phyloP scores from a whole-genome alignment of 2,329 filamentous ascomycete genomes.

The Aspergillus caelatus region DNA sequence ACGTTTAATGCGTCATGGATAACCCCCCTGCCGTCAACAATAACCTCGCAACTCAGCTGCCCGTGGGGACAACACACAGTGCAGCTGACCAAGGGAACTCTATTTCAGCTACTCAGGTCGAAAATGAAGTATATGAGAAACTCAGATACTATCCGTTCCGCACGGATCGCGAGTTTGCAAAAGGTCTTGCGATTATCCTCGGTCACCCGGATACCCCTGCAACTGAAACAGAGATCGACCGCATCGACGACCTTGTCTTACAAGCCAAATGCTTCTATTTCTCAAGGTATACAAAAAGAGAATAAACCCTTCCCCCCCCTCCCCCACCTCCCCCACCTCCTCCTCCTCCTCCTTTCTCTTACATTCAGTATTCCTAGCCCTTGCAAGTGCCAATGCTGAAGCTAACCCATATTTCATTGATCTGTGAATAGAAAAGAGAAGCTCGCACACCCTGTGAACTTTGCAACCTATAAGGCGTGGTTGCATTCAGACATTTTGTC shows the following conservation, averaged over 20 bases:
- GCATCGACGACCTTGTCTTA: conserved; percentile 45
- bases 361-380: neutral
- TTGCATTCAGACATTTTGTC: conserved; percentile 32
- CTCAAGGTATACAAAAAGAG: conserved; percentile 39
- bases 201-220: conserved; percentile 43
- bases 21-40: neutral
- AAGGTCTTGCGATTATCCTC: conserved; percentile 51
- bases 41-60: neutral
- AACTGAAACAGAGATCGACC: conserved; percentile 41
- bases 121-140: conserved; percentile 30
- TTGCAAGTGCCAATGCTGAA: neutral
- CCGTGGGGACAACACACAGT: neutral
- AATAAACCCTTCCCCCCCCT: no score
- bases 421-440: conserved; percentile 39
- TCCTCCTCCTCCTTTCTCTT: no score
- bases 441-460: conserved; percentile 58
- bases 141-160: conserved; percentile 45
- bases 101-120: conserved; percentile 12
- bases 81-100: neutral
- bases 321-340: no score
- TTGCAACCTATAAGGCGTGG: conserved; percentile 69
- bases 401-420: neutral
- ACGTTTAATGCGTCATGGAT: neutral
- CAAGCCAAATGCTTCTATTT: conserved; percentile 54
- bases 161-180: conserved; percentile 48